These are phyloP conservation scores for Linnemannia exigua DNA, from an alignment of 192 early-diverging fungal genomes.

Conservation along the genomic window DNA sequence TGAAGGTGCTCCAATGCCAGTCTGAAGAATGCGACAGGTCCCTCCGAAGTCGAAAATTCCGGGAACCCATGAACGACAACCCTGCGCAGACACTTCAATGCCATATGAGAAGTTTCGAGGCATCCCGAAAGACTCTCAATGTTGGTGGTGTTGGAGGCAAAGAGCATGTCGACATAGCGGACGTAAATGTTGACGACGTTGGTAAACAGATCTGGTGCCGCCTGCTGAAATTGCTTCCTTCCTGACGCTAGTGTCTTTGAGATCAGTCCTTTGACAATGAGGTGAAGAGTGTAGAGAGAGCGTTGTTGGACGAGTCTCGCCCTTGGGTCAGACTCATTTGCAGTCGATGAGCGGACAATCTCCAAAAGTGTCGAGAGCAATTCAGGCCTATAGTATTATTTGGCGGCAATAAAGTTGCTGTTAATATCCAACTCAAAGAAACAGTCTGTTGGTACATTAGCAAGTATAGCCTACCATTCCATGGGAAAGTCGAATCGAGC, in stretches of 20 bases:
- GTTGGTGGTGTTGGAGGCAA: constrained; percentile 58
- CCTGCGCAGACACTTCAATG: constrained; percentile 82
- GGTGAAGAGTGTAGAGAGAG: constrained; percentile 78
- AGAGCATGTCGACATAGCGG: constrained; percentile 68
- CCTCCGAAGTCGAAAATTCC: constrained; percentile 70
- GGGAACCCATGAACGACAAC: constrained; percentile 83
- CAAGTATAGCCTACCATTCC: constrained; percentile 75
- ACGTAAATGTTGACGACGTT: constrained; percentile 77
- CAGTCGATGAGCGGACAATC: constrained; percentile 67
- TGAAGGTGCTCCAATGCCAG: constrained; percentile 68
- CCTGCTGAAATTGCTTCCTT: constrained; percentile 70
- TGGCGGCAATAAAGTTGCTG: background rate
- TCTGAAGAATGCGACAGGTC: constrained; percentile 65
- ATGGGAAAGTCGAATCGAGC: constrained; percentile 89
- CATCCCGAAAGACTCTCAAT: constrained; percentile 56
- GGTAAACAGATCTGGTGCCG: constrained; percentile 81
- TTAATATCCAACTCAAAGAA: background rate
- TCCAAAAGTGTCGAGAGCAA: constrained; percentile 68
- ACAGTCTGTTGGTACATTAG: background rate
- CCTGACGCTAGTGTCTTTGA: constrained; percentile 75
- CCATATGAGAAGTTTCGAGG: constrained; percentile 73
- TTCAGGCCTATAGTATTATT: constrained; percentile 69
- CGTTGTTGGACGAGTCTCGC: constrained; percentile 75
- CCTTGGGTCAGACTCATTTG: constrained; percentile 36
- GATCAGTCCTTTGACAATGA: constrained; percentile 82